phyloP scores from a whole-genome alignment of 768 basidiomycete species.

The Pleurotus ostreatus region DNA sequence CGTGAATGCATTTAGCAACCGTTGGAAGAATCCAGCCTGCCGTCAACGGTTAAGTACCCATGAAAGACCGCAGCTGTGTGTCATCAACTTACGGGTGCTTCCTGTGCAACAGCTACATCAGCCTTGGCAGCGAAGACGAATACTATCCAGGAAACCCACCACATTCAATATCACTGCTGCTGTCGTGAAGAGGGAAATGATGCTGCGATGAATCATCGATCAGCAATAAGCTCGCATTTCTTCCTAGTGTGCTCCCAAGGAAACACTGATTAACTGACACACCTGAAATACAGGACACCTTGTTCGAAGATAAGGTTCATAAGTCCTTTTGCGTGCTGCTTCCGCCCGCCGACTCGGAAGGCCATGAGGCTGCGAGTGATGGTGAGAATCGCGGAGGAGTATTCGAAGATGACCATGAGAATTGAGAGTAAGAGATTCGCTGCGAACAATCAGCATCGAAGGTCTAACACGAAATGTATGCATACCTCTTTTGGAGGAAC shows the following conservation, averaged over 20 bases:
- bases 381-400: conserved; percentile 20
- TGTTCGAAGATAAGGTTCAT: conserved; percentile 23
- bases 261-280: background rate
- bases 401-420: conserved; percentile 24
- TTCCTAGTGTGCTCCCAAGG: background rate
- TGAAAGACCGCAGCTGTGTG: background rate
- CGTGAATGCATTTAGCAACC: background rate
- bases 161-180: conserved; percentile 20
- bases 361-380: conserved; percentile 20
- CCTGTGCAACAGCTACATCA: conserved; percentile 6
- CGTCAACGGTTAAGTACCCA: background rate
- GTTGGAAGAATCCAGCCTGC: conserved; percentile 24
- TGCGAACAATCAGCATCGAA: conserved; percentile 1
- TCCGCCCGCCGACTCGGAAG: conserved; percentile 16
- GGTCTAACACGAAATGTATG: background rate
- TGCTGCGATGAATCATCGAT: conserved; percentile 6
- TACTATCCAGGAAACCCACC: conserved; percentile 13
- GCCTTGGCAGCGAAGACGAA: background rate
- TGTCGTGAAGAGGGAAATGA: conserved; percentile 20
- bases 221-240: too few relatives aligned
- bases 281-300: conserved; percentile 27
- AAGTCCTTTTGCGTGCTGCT: conserved; percentile 14
- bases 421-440: conserved; percentile 23
- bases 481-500: conserved; percentile 1
- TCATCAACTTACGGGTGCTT: conserved; percentile 15